Base-by-base conservation (phyloP, 1,284 basidiomycete species). In the Rugosomyces carneus region DNA sequence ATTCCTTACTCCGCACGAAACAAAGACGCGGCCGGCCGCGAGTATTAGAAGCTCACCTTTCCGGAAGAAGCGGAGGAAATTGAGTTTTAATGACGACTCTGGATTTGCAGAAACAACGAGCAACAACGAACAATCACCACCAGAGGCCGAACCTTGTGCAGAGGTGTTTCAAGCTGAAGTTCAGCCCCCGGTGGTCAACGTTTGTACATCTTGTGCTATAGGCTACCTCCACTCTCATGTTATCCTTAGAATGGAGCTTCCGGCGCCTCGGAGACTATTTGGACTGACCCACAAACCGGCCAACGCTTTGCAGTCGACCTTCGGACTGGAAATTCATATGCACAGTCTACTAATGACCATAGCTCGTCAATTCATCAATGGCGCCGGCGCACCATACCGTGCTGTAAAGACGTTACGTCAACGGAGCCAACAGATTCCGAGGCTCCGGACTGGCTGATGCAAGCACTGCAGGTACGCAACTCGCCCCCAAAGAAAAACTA, bases 231-330 rank as follows among this genome's bases (percentile, higher is more conserved):
- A 19, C 49, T 44, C 37, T 44, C 3, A 48, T 9, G 24, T 11
- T 27, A n/a, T 16, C 1, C 6, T 6, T 16, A 53, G 52, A 13
- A 26, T 24, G 40, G 44, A 15, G 44, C 10, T 29, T 29, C 27
- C 10, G 27, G 10, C 10, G 10, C 3, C 27, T 5, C 10, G 27
- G 27, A 70, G 42, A 56, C 75, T 18, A 44, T 65, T 19, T 87
- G 84, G 84, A 73, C 65, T 26, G 84, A 89, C 63, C 73, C 76
- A 18, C 62, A 54, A 18, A 86, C 81, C 1, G 77, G 83, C n/a
- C 74, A 85, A 60, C 71, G 70, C 0, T 84, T 85, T 53, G 54
- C 85, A 5, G 72, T 93, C 8, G 84, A 95, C 59, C 60, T 72
- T 40, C 73, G 83, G 20, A 79, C 78, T 8, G 79, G 78, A 9